Conservation (phyloP, 352 stramenopile species). For the Globisporangium polare region DNA sequence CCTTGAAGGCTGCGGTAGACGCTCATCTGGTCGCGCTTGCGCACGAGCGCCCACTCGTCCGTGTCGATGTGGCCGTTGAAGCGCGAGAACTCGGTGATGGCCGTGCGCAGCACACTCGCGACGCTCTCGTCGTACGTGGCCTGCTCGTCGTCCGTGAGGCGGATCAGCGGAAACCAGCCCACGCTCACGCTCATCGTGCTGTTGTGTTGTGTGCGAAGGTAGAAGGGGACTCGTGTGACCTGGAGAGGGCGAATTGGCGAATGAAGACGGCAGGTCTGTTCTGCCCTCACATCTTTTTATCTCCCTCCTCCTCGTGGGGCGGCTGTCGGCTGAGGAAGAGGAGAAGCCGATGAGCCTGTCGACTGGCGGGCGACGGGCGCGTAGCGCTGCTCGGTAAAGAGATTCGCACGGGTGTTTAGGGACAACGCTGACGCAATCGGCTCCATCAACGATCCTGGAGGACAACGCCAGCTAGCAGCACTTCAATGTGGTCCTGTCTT, state of each 20-base stretch:
- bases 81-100: conserved; percentile 12
- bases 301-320: neutral
- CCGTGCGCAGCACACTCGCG: neutral
- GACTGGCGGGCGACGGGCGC: neutral
- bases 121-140: conserved; percentile 10
- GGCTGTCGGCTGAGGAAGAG: neutral
- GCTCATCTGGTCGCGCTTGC: conserved; percentile 16
- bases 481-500: neutral
- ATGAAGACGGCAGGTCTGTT: neutral
- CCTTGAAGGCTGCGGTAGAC: conserved; percentile 12
- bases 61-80: conserved; percentile 17
- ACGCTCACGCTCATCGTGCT: conserved; percentile 6
- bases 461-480: neutral
- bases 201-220: neutral
- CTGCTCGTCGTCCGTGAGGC: conserved; percentile 10
- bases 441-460: neutral
- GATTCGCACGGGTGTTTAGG: neutral
- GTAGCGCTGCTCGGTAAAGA: too few relatives aligned
- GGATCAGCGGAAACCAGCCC: conserved; percentile 15
- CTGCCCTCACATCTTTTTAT: conserved; percentile 7
- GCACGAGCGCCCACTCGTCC: conserved; percentile 17
- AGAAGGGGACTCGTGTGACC: neutral
- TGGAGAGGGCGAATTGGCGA: conserved; percentile 6
- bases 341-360: neutral
- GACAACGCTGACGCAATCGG: conserved; percentile 1